Base-by-base conservation (phyloP, 768 basidiomycete species). In the Ephemerocybe angulata region DNA sequence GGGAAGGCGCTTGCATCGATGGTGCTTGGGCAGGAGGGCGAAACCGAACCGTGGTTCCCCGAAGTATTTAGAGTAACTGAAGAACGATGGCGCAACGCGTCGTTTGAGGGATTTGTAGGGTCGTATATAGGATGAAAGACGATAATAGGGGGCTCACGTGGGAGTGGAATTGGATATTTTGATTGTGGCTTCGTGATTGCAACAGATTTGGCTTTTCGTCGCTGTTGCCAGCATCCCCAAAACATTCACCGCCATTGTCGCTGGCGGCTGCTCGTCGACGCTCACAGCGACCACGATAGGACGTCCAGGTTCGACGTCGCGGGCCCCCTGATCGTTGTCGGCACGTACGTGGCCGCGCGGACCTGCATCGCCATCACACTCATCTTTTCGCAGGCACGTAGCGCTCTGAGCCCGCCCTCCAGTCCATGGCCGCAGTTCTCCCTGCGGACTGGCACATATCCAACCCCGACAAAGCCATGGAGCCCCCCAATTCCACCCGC, bases 361-460 rank as follows among this genome's bases (percentile, higher is more conserved):
- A 30, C 28, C 24, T 29, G 21, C 43, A 46, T 12, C 41, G 6
- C 38, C 49, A 58, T 41, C 51, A 51, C 17, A 41, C 29, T 31
- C 54, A 58, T 37, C 21, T 31, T 51, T 35, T 21, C 51, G 10
- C 44, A 51, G 50, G 51, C 46, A 52, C 52, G 47, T 50, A 48
- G 58, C 51, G 29, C 53, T 53, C 47, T 54, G 58, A 48, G 49
- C 28, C n/a, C 50, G 33, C 37, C 57, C 58, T 38, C 47, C 63
- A 70, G 77, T 81, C 76, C 78, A 89, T 90, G 88, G 88, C 88
- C 73, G 80, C 88, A 76, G 83, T 89, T 74, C 86, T 82, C 60
- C 78, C 84, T 68, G 78, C 82, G 74, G 87, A 89, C 77, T 88
- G 87, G 87, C 81, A 81, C 62, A 69, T 76, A 65, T 80, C 77